Conservation (phyloP, 75 land plant genomes). For the Pinus tabuliformis region DNA sequence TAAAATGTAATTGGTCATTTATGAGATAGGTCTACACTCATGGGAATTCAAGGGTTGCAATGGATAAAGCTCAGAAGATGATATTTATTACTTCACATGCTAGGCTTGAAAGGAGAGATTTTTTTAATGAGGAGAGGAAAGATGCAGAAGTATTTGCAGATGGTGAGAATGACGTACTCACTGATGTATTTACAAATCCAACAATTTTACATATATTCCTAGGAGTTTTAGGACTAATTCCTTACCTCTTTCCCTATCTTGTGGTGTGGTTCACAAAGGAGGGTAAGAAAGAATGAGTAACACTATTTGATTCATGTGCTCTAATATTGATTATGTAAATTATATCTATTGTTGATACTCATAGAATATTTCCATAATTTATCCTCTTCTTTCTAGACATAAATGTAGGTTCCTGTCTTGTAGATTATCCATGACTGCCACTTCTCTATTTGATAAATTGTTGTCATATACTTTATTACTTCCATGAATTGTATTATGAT, state of each 20-base stretch:
- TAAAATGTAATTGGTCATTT: too few relatives aligned
- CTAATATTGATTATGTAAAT: not conserved
- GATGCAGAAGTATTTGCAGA: conserved; percentile 51
- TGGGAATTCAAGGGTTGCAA: too few relatives aligned
- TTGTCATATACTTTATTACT: too few relatives aligned
- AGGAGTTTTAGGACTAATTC: conserved; percentile 7
- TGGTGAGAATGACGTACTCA: conserved; percentile 56
- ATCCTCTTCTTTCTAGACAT: not conserved
- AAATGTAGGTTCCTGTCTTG: too few relatives aligned
- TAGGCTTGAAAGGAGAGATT: too few relatives aligned
- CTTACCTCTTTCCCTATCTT: conserved; percentile 4
- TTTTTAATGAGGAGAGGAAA: too few relatives aligned
- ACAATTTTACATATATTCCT: not conserved
- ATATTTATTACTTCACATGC: too few relatives aligned
- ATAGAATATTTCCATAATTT: not conserved
- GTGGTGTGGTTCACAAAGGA: not conserved
- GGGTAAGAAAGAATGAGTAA: not conserved
- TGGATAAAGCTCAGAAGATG: too few relatives aligned
- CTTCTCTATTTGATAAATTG: too few relatives aligned
- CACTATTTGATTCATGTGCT: not conserved
- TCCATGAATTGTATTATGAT: too few relatives aligned
- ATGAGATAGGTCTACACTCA: too few relatives aligned
- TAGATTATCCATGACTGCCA: too few relatives aligned
- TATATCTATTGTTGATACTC: not conserved
- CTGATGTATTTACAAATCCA: conserved; percentile 56